Conservation (phyloP, 2,329 filamentous ascomycete species). For the Trichoderma sp. region DNA sequence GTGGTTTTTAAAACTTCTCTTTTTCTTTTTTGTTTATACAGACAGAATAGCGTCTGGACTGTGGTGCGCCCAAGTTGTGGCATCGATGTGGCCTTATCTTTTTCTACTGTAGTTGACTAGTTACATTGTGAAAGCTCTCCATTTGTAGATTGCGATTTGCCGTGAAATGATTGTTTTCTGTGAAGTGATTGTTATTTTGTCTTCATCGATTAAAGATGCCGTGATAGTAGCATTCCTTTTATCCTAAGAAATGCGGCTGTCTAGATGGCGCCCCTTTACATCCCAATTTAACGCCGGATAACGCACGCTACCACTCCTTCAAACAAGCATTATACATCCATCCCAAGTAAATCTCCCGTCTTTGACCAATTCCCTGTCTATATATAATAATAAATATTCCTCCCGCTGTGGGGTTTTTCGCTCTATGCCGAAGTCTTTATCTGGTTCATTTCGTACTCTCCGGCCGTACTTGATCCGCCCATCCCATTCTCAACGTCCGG, state of each 20-base stretch:
- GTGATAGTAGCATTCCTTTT: background rate
- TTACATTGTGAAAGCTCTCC: background rate
- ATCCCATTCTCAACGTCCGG: slow-evolving; percentile 46
- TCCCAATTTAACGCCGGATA: slow-evolving; percentile 15
- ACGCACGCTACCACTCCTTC: slow-evolving; percentile 11
- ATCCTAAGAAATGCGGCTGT: background rate
- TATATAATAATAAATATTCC: background rate
- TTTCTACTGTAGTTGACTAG: background rate
- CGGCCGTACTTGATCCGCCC: slow-evolving; percentile 37
- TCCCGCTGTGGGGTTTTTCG: background rate
- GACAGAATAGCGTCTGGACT: background rate
- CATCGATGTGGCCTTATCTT: background rate
- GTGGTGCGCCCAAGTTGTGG: background rate
- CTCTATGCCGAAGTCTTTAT: slow-evolving; percentile 40
- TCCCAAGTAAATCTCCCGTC: background rate
- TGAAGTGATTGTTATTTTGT: no score
- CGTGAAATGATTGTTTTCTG: no score
- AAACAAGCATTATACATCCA: background rate
- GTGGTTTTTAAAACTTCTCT: background rate
- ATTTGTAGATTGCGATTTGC: background rate
- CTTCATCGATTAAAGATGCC: background rate
- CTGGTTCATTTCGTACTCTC: slow-evolving; percentile 67
- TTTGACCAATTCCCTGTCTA: background rate
- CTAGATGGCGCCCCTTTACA: background rate
- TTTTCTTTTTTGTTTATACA: background rate